phyloP scores from a whole-genome alignment of 768 basidiomycete genomes.

The Agaricus blazei region DNA sequence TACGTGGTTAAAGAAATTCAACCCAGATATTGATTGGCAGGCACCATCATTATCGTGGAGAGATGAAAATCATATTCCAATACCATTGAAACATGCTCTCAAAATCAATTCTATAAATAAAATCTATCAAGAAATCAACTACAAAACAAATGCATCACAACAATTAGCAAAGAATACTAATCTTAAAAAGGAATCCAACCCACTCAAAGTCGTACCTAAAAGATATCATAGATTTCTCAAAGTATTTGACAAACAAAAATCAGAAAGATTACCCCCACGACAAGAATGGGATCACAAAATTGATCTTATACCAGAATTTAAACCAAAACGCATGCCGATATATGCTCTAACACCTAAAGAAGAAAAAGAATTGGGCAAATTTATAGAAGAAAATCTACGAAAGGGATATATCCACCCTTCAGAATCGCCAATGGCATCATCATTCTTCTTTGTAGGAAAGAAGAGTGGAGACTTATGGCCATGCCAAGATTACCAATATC shows the following conservation, averaged over 20 bases:
- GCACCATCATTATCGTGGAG: no score
- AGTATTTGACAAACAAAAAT: neutral
- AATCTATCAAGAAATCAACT: neutral
- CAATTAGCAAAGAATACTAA: neutral
- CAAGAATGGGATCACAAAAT: constrained; percentile 6
- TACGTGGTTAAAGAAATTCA: no score
- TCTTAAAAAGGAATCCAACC: neutral
- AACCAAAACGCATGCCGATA: neutral
- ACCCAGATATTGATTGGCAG: no score
- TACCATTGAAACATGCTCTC: no score
- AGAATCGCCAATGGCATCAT: constrained; percentile 7
- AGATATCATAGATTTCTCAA: neutral
- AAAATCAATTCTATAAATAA: neutral
- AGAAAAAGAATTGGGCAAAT: constrained; percentile 10
- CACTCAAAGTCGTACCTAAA: neutral
- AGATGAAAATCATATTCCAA: no score
- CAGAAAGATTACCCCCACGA: neutral
- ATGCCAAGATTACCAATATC: constrained; percentile 25
- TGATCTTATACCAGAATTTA: neutral
- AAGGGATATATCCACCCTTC: constrained; percentile 4
- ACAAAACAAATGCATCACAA: neutral
- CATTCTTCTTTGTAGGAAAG: constrained; percentile 20
- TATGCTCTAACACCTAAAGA: constrained; percentile 15
- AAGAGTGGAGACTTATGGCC: constrained; percentile 17
- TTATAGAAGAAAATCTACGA: constrained; percentile 1